A percentile compares a stretch with the other conserved stretches of the same genome.
These are phyloP conservation scores for Opeltia flavorubescens DNA, from an alignment of 495 filamentous ascomycete species.

Conservation along the genomic window DNA sequence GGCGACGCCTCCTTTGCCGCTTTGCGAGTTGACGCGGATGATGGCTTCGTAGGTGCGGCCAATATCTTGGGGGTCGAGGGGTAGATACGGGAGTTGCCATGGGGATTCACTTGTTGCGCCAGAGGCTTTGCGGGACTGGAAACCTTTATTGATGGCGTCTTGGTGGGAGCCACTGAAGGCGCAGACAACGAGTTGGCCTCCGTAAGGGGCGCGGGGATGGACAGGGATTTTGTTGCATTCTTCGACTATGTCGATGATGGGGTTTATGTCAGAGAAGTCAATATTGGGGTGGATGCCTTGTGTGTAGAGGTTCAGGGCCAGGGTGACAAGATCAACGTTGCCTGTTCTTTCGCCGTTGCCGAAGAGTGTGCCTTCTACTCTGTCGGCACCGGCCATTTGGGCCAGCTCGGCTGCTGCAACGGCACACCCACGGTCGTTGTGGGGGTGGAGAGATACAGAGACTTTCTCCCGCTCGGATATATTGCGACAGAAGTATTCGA, in stretches of 20 bases:
- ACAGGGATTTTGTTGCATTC: constrained; percentile 90
- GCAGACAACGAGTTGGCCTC: constrained; percentile 75
- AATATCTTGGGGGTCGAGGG: constrained; percentile 85
- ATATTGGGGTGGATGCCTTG: constrained; percentile 80
- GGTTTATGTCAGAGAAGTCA: constrained; percentile 84
- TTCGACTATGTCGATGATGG: constrained; percentile 81
- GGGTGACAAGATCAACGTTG: constrained; percentile 90
- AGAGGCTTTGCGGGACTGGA: constrained; percentile 51
- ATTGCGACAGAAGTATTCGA: constrained; percentile 84
- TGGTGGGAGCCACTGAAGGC: constrained; percentile 89
- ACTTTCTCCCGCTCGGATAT: constrained; percentile 72
- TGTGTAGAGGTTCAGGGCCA: constrained; percentile 91
- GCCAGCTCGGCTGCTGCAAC: constrained; percentile 81
- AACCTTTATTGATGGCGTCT: constrained; percentile 97
- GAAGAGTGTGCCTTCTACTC: constrained; percentile 91
- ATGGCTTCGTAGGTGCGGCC: constrained; percentile 93
- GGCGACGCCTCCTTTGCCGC: constrained; percentile 87
- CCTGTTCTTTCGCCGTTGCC: constrained; percentile 94
- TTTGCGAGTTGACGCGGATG: constrained; percentile 95
- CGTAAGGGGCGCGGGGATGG: constrained; percentile 78
- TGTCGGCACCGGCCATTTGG: constrained; percentile 93
- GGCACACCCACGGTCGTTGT: constrained; percentile 89
- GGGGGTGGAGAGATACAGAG: constrained; percentile 73
- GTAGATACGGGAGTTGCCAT: constrained; percentile 78
- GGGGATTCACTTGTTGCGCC: constrained; percentile 44